Evolutionary conservation across 1,284 basidiomycete species (phyloP), one percentile per base, ranked within the genome.

Genomic region (Crucibulum parvulum): DNA sequence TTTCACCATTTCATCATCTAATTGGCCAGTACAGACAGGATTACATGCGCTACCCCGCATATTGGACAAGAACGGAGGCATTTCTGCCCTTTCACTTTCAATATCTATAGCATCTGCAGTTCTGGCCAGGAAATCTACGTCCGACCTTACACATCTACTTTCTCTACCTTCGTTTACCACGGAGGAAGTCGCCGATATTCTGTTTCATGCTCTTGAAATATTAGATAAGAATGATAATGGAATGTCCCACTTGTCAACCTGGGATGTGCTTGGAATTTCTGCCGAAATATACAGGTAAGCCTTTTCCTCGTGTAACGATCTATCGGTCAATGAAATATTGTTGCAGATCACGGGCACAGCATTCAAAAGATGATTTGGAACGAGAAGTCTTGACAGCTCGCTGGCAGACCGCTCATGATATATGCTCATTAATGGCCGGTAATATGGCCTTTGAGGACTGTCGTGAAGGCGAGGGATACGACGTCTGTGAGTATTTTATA

Each of bases 391-490:
- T 85, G 24, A 72, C 76, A 31, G 75, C 73, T 3, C 80, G 86
- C 34, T 88, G 84, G 83, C 79, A 79, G 64, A 80, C 82, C 31
- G 83, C 84, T 3, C 85, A 87, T 58, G 87, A 91, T 60, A 81
- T 91, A 50, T 87, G 85, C 63, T 89, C 90, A 10, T 60, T 93
- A 15, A 72, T 76, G 18, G 84, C 88, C 0, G 86, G 83, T 62
- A 83, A 84, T 64, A 74, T 74, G 31, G 89, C 88, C 4, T 92
- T 93, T 62, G 84, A 87, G 60, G 84, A 87, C 61, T 91, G 88
- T 63, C 81, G 75, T 62, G 87, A 90, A n/a, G 81, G 77, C 6
- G 81, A 83, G 53, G 77, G 71, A n/a, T 90, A 89, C 66, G 88
- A 91, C 67, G 72, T 88, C 7, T 82, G 89, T 87, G 70, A 56